These are phyloP conservation scores for Nicotiana tabacum DNA, from an alignment of 257 asterid genomes.

Conservation along the genomic window DNA sequence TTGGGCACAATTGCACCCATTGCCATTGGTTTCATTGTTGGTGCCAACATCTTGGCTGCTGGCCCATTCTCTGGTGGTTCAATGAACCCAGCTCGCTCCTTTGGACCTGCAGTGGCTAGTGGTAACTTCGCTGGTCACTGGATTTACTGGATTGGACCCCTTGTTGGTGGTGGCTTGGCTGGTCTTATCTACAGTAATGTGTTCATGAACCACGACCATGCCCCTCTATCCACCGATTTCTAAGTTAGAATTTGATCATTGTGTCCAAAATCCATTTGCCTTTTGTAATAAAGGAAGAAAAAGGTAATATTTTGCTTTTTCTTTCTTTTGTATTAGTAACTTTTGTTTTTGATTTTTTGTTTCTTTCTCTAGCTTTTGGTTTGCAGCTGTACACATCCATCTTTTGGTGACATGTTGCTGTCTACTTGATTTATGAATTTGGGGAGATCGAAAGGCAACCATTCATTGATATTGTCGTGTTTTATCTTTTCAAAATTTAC, in stretches of 20 bases:
- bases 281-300: slow-evolving; percentile 19
- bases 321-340: not conserved
- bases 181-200: slow-evolving; percentile 35
- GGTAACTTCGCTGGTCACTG: slow-evolving; percentile 33
- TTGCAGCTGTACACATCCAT: slow-evolving; percentile 33
- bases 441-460: not conserved
- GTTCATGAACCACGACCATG: slow-evolving; percentile 30
- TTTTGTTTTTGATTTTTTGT: not conserved
- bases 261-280: not conserved
- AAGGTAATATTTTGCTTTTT: slow-evolving; percentile 6
- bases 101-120: slow-evolving; percentile 46
- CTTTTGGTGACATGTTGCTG: slow-evolving; percentile 14
- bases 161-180: slow-evolving; percentile 47
- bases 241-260: slow-evolving; percentile 9
- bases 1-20: slow-evolving; percentile 52
- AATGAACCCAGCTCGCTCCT: slow-evolving; percentile 58
- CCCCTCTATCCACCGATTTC: slow-evolving; percentile 24
- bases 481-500: not conserved
- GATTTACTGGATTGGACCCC: slow-evolving; percentile 54
- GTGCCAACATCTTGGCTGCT: slow-evolving; percentile 54
- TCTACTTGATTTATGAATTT: not conserved
- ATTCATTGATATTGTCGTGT: not conserved
- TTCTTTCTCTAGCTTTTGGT: not conserved
- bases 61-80: slow-evolving; percentile 59
- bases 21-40: slow-evolving; percentile 54